Evolutionary conservation across 192 early-diverging fungal genomes (phyloP).

Genomic region (Dissophora globulifera): DNA sequence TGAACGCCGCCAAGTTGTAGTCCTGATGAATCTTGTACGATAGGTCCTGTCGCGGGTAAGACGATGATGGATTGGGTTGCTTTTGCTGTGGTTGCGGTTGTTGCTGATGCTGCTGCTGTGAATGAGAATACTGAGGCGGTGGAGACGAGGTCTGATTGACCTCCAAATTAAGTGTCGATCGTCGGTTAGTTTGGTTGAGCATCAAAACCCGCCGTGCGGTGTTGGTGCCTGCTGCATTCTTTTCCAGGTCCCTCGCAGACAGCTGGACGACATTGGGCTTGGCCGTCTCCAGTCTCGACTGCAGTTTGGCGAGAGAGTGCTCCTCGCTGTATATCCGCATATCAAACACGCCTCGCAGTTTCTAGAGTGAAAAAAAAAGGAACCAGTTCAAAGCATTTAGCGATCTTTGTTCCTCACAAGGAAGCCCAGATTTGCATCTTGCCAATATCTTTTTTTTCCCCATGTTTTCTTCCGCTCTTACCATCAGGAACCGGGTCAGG

Average conservation of each 20-base stretch:
- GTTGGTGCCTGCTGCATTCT: not conserved
- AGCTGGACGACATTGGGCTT: conserved; percentile 39
- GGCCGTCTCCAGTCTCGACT: conserved; percentile 32
- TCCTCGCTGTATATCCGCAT: conserved; percentile 61
- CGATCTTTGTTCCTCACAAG: too few relatives aligned
- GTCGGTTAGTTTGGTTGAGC: conserved; percentile 36
- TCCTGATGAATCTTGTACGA: conserved; percentile 30
- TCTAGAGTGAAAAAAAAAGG: conserved; percentile 34
- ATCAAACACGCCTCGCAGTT: conserved; percentile 62
- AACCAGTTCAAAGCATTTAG: too few relatives aligned
- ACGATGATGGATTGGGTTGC: too few relatives aligned
- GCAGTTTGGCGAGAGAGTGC: conserved; percentile 53
- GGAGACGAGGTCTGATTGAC: not conserved
- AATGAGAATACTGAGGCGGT: too few relatives aligned
- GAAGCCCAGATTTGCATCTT: not conserved
- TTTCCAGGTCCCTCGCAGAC: conserved; percentile 41
- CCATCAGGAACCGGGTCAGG: conserved; percentile 61
- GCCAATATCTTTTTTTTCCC: not conserved
- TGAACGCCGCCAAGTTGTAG: conserved; percentile 48
- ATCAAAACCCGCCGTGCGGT: conserved; percentile 18
- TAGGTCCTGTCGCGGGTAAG: too few relatives aligned
- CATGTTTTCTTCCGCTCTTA: too few relatives aligned
- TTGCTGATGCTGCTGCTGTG: too few relatives aligned
- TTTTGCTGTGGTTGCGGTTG: too few relatives aligned
- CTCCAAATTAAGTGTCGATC: conserved; percentile 8